These are phyloP conservation scores for Alternaria triticina DNA, from an alignment of 2,329 filamentous ascomycete species.

Conservation along the genomic window DNA sequence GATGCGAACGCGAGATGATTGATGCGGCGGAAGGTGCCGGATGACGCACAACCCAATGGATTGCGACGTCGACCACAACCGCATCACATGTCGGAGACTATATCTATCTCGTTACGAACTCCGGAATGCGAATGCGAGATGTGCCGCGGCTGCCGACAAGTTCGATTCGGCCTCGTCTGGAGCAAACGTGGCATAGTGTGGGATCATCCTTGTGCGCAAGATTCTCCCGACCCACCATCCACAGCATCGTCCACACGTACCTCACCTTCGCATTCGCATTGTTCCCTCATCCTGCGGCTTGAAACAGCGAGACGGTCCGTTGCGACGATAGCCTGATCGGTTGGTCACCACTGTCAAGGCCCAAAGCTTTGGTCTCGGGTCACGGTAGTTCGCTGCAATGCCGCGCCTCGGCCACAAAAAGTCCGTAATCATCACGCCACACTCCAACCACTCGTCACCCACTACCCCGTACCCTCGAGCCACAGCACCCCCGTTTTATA, in stretches of 20 bases:
- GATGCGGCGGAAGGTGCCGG: neutral
- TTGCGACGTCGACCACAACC: neutral
- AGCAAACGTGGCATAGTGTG: conserved; percentile 9
- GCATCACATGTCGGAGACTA: neutral
- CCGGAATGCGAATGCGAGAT: conserved; percentile 22
- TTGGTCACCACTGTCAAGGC: conserved; percentile 17
- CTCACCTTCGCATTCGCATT: conserved; percentile 14
- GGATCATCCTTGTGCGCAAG: conserved; percentile 4
- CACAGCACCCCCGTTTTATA: neutral
- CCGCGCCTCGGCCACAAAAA: conserved; percentile 48
- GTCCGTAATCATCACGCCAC: conserved; percentile 23
- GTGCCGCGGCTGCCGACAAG: neutral
- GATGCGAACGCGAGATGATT: neutral
- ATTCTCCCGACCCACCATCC: conserved; percentile 7
- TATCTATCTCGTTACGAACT: neutral
- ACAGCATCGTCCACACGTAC: conserved; percentile 11
- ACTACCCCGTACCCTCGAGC: conserved; percentile 1
- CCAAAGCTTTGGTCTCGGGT: conserved; percentile 9
- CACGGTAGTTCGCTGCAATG: conserved; percentile 28
- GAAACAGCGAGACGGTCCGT: conserved; percentile 5
- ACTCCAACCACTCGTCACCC: conserved; percentile 4
- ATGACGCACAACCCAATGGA: neutral
- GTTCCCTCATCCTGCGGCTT: conserved; percentile 4
- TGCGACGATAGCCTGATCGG: conserved; percentile 1
- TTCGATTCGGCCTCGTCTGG: neutral